Percentiles rank a stretch among this genome's conserved stretches.
Evolutionary conservation across 805 yeast genomes (phyloP).

Genomic region (Alloascoidea hylecoeti): DNA sequence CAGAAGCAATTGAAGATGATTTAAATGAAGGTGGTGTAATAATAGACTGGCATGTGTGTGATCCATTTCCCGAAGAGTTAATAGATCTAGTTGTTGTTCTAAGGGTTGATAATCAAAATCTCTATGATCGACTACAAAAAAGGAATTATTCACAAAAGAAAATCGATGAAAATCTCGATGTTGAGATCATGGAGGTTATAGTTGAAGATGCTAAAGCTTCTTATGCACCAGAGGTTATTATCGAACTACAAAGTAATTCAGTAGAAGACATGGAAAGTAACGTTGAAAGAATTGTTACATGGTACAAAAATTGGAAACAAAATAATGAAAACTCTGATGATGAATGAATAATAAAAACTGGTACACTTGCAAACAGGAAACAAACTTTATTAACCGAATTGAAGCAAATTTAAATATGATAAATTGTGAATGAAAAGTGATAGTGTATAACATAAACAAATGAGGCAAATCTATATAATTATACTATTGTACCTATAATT

Average conservation of each 20-base stretch:
- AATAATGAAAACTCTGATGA: slow-evolving; percentile 19
- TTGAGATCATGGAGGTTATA: slow-evolving; percentile 92
- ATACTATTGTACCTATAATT: too few relatives aligned
- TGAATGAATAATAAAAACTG: too few relatives aligned
- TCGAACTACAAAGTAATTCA: slow-evolving; percentile 60
- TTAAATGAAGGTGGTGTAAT: slow-evolving; percentile 78
- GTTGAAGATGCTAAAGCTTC: slow-evolving; percentile 76
- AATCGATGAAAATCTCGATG: slow-evolving; percentile 84
- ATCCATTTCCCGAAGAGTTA: slow-evolving; percentile 83
- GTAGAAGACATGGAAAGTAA: slow-evolving; percentile 75
- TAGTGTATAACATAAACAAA: too few relatives aligned
- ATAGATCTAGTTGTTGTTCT: slow-evolving; percentile 88
- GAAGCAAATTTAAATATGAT: too few relatives aligned
- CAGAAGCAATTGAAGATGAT: slow-evolving; percentile 69
- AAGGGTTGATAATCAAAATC: slow-evolving; percentile 54
- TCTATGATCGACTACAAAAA: slow-evolving; percentile 62
- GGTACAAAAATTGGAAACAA: slow-evolving; percentile 65
- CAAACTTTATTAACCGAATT: too few relatives aligned
- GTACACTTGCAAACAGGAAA: too few relatives aligned
- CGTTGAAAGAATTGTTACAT: slow-evolving; percentile 55
- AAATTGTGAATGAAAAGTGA: too few relatives aligned
- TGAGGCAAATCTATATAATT: too few relatives aligned
- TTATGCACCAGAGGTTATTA: slow-evolving; percentile 68
- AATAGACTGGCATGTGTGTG: slow-evolving; percentile 97
- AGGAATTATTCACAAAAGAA: slow-evolving; percentile 74